Base-by-base conservation (phyloP, 225 moss, liverwort and hornwort species). In the Sphagnum tenellum region DNA sequence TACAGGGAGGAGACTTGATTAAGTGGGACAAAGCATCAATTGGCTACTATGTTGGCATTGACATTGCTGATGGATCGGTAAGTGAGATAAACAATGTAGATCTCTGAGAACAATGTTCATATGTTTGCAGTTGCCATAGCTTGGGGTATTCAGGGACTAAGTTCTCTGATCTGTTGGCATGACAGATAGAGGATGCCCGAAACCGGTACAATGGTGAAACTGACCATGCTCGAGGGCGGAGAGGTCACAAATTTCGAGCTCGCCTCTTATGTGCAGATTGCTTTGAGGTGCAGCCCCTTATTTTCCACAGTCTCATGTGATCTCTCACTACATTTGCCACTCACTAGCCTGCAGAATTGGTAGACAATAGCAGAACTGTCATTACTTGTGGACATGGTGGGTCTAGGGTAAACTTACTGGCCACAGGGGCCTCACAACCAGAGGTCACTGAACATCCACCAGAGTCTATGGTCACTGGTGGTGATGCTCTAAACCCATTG, bases 1-100 rank as follows among this genome's bases (percentile, higher is more conserved):
- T 80, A 48, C 77, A 83, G 78, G 96, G 96, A 11, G 96, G 93
- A 64, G 96, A 98, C 74, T 59, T 98, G 69, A 93, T 90, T 48
- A 98, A 98, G 70, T 98, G 96, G 96, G 93, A 98, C 78, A 98
- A 98, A 69, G 96, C 93, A 10, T 73, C 69, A 60, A 81, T 89
- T 73, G 90, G 93, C 55, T 93, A 85, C 70, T 98, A 89, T 64
- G 90, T 98, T 14, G 96, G 96, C 52, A 84, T 98, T 67, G 96
- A 98, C 69, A 82, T 98, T 59, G 96, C 96, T 0, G 85, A 89
- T 64, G 96, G 96, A 63, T 98, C 96, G 75, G 86, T 86, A 80
- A 51, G 70, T 46, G 52, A 9, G 52, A 52, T 29, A 29, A 29
- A 29, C 29, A 29, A 29, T 29, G 29, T 29, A 29, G 29, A 29